phyloP scores from a whole-genome alignment of 352 stramenopile genomes.

The Phytophthora europaea region DNA sequence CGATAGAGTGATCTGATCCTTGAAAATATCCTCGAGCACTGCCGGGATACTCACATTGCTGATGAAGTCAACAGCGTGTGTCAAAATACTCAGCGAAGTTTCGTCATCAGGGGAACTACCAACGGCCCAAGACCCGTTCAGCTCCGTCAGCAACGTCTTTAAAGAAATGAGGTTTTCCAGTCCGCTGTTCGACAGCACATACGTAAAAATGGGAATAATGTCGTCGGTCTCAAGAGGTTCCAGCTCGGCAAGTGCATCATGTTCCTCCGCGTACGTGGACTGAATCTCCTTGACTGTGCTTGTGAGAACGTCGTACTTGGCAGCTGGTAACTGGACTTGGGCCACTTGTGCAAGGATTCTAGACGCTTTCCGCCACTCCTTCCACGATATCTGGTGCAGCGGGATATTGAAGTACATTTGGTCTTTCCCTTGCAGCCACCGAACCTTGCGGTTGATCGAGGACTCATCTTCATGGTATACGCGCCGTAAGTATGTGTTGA shows the following conservation, averaged over 20 bases:
- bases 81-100: conserved; percentile 76
- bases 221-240: conserved; percentile 84
- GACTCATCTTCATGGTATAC: conserved; percentile 82
- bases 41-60: conserved; percentile 88
- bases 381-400: conserved; percentile 83
- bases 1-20: conserved; percentile 90
- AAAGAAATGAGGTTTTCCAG: conserved; percentile 88
- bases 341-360: conserved; percentile 76
- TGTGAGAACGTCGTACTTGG: conserved; percentile 86
- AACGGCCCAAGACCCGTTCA: conserved; percentile 78
- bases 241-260: conserved; percentile 60
- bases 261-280: conserved; percentile 78
- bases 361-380: conserved; percentile 84
- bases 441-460: conserved; percentile 83
- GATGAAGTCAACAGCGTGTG: conserved; percentile 88
- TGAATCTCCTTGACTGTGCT: conserved; percentile 84
- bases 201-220: conserved; percentile 92
- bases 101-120: conserved; percentile 71
- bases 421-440: conserved; percentile 93
- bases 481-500: conserved; percentile 66
- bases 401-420: conserved; percentile 92
- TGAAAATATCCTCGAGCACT: conserved; percentile 92
- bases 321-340: conserved; percentile 58
- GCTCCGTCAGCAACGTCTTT: conserved; percentile 77
- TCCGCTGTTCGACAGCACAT: conserved; percentile 89